Evolutionary conservation across 202 grass and related monocot species (phyloP).

Genomic region (Carex arenaria): DNA sequence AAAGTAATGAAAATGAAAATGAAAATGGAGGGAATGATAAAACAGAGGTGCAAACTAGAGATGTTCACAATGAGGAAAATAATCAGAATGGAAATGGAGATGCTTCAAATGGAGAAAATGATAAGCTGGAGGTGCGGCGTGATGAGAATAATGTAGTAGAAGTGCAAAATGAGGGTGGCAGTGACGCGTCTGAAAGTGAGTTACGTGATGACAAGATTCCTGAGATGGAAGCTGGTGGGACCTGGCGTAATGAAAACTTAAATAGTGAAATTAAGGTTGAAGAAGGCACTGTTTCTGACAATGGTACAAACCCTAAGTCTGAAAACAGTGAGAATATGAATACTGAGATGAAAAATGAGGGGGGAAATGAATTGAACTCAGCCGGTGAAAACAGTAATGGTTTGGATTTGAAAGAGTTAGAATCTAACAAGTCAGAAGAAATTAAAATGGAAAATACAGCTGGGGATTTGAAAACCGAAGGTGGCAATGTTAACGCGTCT

Average conservation of each 20-base stretch:
- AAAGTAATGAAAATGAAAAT: constrained; percentile 55
- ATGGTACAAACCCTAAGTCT: constrained; percentile 37
- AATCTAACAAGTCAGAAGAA: constrained; percentile 20
- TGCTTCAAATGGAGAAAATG: constrained; percentile 36
- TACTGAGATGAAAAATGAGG: constrained; percentile 8
- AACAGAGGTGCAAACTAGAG: constrained; percentile 31
- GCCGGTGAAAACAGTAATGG: constrained; percentile 27
- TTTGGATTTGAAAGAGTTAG: constrained; percentile 20
- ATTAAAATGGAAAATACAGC: constrained; percentile 15
- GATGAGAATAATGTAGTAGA: constrained; percentile 44
- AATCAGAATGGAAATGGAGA: constrained; percentile 23
- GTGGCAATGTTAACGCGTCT: constrained; percentile 19
- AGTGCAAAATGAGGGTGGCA: constrained; percentile 28
- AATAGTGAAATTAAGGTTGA: constrained; percentile 31
- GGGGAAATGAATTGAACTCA: constrained; percentile 9
- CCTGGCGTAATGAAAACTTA: constrained; percentile 28
- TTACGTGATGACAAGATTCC: background rate
- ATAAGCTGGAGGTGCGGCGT: constrained; percentile 29
- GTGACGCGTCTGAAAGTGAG: constrained; percentile 20
- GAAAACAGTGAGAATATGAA: constrained; percentile 22
- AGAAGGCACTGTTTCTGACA: constrained; percentile 30
- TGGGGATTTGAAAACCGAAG: constrained; percentile 13
- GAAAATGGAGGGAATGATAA: constrained; percentile 30
- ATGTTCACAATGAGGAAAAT: constrained; percentile 24
- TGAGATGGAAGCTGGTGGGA: constrained; percentile 20